Conservation (phyloP, 2,329 filamentous ascomycete genomes). For the Tympanopsis confertula region DNA sequence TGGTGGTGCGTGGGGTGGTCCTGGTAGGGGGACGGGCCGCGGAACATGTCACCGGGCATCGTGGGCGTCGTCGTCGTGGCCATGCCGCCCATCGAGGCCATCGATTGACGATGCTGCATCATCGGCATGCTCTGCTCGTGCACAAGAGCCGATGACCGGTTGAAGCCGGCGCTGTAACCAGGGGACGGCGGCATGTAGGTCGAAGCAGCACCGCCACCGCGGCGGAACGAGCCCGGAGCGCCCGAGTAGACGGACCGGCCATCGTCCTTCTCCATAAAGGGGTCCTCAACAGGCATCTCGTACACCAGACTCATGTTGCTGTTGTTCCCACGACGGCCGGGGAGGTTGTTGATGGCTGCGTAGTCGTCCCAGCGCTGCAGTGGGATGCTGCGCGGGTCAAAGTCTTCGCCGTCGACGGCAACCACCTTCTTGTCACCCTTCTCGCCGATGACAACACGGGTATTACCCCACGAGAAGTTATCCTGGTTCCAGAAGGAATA, state of each 20-base stretch:
- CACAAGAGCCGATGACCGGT: no score
- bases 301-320: conserved; percentile 49
- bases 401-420: conserved; percentile 72
- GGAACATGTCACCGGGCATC: conserved; percentile 27
- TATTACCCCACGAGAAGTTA: conserved; percentile 98
- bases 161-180: background rate
- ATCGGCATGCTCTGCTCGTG: conserved; percentile 27
- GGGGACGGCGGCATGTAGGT: conserved; percentile 1
- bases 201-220: conserved; percentile 44
- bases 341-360: conserved; percentile 72
- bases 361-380: conserved; percentile 98
- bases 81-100: conserved; percentile 58
- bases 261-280: conserved; percentile 92
- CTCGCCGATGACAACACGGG: conserved; percentile 90
- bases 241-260: conserved; percentile 75
- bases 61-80: background rate
- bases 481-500: conserved; percentile 99
- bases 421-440: conserved; percentile 85
- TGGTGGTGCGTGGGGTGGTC: conserved; percentile 35
- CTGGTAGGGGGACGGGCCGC: conserved; percentile 45
- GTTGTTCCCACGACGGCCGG: conserved; percentile 70
- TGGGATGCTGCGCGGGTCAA: conserved; percentile 84
- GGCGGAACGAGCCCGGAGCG: background rate
- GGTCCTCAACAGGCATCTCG: conserved; percentile 47
- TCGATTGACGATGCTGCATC: conserved; percentile 56